phyloP scores from a whole-genome alignment of 805 yeast genomes.

The Ogataea haglerorum region DNA sequence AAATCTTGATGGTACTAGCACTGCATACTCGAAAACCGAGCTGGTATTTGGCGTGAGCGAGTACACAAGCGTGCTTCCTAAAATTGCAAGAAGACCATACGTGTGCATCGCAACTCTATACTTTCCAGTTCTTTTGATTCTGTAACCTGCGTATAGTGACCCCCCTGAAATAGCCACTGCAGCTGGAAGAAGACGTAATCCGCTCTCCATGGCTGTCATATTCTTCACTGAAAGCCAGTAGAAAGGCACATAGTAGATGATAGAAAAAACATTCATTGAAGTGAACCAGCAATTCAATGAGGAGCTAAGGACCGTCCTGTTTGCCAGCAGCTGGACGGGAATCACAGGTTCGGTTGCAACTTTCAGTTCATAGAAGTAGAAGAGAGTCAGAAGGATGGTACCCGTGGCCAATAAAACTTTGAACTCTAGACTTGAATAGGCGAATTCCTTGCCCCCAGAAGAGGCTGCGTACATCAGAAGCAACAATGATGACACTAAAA shows the following conservation, averaged over 20 bases:
- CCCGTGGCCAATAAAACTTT: slow-evolving; percentile 34
- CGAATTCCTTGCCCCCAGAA: slow-evolving; percentile 55
- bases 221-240: slow-evolving; percentile 39
- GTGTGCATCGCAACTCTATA: slow-evolving; percentile 48
- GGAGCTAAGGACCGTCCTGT: slow-evolving; percentile 60
- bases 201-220: slow-evolving; percentile 30
- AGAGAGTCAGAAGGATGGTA: slow-evolving; percentile 34
- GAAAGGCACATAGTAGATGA: slow-evolving; percentile 68
- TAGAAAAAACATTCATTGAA: slow-evolving; percentile 64
- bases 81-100: slow-evolving; percentile 40
- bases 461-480: slow-evolving; percentile 63
- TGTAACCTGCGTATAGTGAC: slow-evolving; percentile 61
- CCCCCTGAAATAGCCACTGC: slow-evolving; percentile 68
- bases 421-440: slow-evolving; percentile 44
- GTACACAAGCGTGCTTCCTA: slow-evolving; percentile 44
- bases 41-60: slow-evolving; percentile 15
- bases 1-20: slow-evolving; percentile 54
- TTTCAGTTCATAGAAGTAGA: slow-evolving; percentile 49
- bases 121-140: slow-evolving; percentile 65
- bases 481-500: slow-evolving; percentile 56
- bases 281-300: slow-evolving; percentile 67
- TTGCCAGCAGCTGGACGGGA: slow-evolving; percentile 55
- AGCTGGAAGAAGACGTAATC: slow-evolving; percentile 48
- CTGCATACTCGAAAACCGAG: slow-evolving; percentile 38
- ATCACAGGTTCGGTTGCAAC: slow-evolving; percentile 63